Percentiles rank a stretch among this genome's conserved stretches.
phyloP scores from a whole-genome alignment of 2,329 filamentous ascomycete genomes.

The Periconia macrospinosa region DNA sequence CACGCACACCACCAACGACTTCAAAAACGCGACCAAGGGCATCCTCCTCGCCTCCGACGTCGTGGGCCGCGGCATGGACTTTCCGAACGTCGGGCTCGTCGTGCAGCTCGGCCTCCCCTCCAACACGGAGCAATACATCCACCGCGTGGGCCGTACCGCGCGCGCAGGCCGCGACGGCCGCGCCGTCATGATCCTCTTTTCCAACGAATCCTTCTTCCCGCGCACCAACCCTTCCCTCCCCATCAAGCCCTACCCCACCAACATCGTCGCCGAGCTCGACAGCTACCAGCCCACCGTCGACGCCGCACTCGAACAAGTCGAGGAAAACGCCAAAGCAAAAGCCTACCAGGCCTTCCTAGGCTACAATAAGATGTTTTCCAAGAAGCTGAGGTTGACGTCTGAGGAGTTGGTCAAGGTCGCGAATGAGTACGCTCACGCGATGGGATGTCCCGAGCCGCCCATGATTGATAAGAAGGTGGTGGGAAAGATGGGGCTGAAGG shows the following conservation, averaged over 20 bases:
- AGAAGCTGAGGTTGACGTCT: slow-evolving; percentile 45
- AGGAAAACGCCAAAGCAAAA: slow-evolving; percentile 46
- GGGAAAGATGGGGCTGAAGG: slow-evolving; percentile 53
- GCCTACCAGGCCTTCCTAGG: slow-evolving; percentile 53
- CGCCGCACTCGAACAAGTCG: slow-evolving; percentile 39
- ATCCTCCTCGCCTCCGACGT: slow-evolving; percentile 55
- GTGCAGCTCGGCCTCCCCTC: slow-evolving; percentile 55
- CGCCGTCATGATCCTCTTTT: slow-evolving; percentile 56
- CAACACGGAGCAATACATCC: slow-evolving; percentile 51
- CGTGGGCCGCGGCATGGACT: slow-evolving; percentile 55
- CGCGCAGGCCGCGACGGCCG: slow-evolving; percentile 52
- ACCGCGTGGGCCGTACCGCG: slow-evolving; percentile 48
- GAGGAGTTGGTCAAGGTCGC: slow-evolving; percentile 46
- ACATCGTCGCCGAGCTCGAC: slow-evolving; percentile 42
- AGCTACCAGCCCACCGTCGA: slow-evolving; percentile 35
- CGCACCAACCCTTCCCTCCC: slow-evolving; percentile 52
- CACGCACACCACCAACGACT: slow-evolving; percentile 48
- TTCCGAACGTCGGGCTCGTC: slow-evolving; percentile 54
- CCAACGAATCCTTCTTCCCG: slow-evolving; percentile 57
- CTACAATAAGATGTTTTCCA: slow-evolving; percentile 50
- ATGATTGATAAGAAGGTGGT: slow-evolving; percentile 49
- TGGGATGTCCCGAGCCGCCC: slow-evolving; percentile 51
- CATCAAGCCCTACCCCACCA: slow-evolving; percentile 53
- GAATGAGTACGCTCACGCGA: slow-evolving; percentile 47
- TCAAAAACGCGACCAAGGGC: slow-evolving; percentile 49